Percentiles rank a stretch among this genome's conserved stretches.
Conservation (phyloP, 1,139 yeast genomes). For the Scheffersomyces parashehatae region DNA sequence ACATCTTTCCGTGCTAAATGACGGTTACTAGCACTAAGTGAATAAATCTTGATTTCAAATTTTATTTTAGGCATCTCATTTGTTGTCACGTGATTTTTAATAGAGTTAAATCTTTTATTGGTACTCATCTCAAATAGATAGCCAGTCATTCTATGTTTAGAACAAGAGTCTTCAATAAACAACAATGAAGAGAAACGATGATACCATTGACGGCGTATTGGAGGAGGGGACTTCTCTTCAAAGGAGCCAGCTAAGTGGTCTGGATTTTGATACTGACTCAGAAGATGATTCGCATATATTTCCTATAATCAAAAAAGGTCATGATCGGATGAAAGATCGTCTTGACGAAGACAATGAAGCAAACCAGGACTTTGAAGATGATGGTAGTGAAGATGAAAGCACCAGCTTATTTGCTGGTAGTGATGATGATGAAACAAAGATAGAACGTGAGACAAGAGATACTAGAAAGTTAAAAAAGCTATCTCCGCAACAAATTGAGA, state of each 20-base stretch:
- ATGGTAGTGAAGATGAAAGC: conserved; percentile 17
- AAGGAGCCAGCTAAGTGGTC: no score
- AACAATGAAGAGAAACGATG: no score
- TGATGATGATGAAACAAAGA: conserved; percentile 8
- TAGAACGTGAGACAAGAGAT: conserved; percentile 6
- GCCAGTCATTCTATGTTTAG: no score
- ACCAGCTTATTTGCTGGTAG: conserved; percentile 7
- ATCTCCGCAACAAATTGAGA: conserved; percentile 53
- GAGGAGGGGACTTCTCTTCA: no score
- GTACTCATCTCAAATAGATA: no score
- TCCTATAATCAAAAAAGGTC: conserved; percentile 8
- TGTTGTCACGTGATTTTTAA: neutral
- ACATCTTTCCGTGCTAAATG: no score
- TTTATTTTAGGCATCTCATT: neutral
- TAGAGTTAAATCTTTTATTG: neutral
- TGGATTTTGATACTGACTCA: conserved; percentile 11
- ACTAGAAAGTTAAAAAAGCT: conserved; percentile 47
- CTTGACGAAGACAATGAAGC: conserved; percentile 13
- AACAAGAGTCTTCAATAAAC: no score
- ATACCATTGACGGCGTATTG: no score
- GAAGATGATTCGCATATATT: conserved; percentile 19
- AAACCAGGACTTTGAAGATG: conserved; percentile 19
- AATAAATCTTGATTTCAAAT: neutral
- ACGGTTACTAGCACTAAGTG: neutral
- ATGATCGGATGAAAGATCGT: conserved; percentile 9